Evolutionary conservation across 345 rosid species (phyloP), one percentile per base, ranked within the genome.

Genomic region (Carallia brachiata): DNA sequence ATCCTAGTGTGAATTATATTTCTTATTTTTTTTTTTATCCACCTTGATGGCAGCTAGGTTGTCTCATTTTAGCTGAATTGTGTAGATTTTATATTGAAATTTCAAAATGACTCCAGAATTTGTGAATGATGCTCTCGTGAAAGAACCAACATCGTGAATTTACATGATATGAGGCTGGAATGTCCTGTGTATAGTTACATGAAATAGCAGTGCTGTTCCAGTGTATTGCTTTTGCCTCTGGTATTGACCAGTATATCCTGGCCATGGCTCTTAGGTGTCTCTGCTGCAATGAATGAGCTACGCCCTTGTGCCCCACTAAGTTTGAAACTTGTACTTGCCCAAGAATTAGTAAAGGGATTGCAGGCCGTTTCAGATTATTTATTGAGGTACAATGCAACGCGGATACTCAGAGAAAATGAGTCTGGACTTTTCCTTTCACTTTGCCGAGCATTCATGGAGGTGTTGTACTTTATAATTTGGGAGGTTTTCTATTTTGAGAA

Each of bases 271-370:
- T 55, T 74, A 92, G 98, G 98, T 77, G 92, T 95, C 53, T 92
- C 99, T 67, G 94, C 84, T 47, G 98, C 98, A 70, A 88, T 92
- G 85, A 92, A 90, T 28, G 99, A 95, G 76, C 78, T 92, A 54
- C 96, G 97, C 19, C 92, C 90, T 7, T 95, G 97, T 84, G 98
- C 96, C 63, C 94, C 98, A 0, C 52, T 88, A 79, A 92, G 92
- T 79, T 85, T 90, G 80, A 90, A 92, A 81, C 77, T 78, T 69
- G 81, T 85, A 58, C 84, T 92, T 70, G 96, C 96, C 73, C 87
- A 82, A 74, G 94, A 95, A 77, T 68, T 95, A 75, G 83, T 88
- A 30, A 89, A 84, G 82, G 97, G 96, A 65, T 81, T 95, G 79
- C 88, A 84, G 59, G 92, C 91, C 71, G 91, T 95, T 75, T 81